Evolutionary conservation across 78 protist genomes (phyloP), one percentile per base, ranked within the genome.

Genomic region (Bodo saltans): DNA sequence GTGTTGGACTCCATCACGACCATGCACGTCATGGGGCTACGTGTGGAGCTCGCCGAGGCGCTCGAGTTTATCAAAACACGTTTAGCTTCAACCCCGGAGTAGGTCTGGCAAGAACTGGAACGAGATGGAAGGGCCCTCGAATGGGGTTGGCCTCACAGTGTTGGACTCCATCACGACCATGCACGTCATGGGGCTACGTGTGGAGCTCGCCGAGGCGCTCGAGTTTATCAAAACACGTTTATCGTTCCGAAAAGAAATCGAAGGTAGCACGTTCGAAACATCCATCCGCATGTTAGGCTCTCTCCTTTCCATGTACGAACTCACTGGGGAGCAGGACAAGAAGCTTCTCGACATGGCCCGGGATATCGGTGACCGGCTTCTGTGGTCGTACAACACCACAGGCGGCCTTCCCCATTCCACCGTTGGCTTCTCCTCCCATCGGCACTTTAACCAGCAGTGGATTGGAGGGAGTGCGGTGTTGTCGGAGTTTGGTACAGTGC

Each of bases 1-100:
- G 87, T 92, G 26, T 68, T 87, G 26, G 95, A 92, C 68, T 34
- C 91, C 17, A n/a, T 92, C 11, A 88, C 90, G 67, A 92, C 95
- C 0, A 75, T 92, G 29, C 81, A 74, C 68, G 34, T 92, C 40
- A 90, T 90, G 95, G 92, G 88, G 0, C 28, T 89, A 47, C 3
- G 47, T 1, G 67, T 85, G 0, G 95, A 92, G 68, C 88, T 68
- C 74, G 47, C 78, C 0, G 32, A 76, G 3, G 91, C 89, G 37
- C 12, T 82, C 34, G 87, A 86, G 29, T 92, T 83, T 73, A 26
- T 91, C 76, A n/a, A n/a, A n/a, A n/a, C n/a, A n/a, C n/a, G n/a
- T n/a, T n/a, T n/a, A n/a, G n/a, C n/a, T n/a, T n/a, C n/a, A n/a
- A n/a, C n/a, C n/a, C n/a, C n/a, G n/a, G n/a, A n/a, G n/a, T n/a